A percentile compares a stretch with the other conserved stretches of the same genome.
These are phyloP conservation scores for Hydnum rufescens DNA, from an alignment of 768 basidiomycete genomes.

Conservation along the genomic window DNA sequence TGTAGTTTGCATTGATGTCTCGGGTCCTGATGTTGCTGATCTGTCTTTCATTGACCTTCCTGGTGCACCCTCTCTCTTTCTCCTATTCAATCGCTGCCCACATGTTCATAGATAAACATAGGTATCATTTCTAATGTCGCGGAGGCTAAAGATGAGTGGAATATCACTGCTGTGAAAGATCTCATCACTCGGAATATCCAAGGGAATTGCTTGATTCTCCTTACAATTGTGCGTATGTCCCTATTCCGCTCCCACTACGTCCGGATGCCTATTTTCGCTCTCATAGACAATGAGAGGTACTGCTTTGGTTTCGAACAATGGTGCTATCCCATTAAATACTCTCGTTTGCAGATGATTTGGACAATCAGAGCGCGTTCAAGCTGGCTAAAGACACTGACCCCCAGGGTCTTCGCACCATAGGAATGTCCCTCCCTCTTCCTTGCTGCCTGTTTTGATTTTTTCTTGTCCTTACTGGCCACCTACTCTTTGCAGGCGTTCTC, in stretches of 20 bases:
- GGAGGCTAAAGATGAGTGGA: constrained; percentile 21
- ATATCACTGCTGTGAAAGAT: constrained; percentile 23
- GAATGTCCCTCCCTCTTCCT: constrained; percentile 23
- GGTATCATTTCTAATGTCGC: constrained; percentile 38
- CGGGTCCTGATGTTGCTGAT: constrained; percentile 24
- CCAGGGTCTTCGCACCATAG: constrained; percentile 39
- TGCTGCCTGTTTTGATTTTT: neutral
- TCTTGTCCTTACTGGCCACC: neutral
- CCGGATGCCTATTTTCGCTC: neutral
- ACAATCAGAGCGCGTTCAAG: constrained; percentile 38
- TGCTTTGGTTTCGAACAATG: constrained; percentile 22
- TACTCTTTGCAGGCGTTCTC: constrained; percentile 31
- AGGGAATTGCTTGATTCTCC: constrained; percentile 38
- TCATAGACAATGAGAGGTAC: constrained; percentile 40
- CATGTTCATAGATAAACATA: constrained; percentile 9
- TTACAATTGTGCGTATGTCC: constrained; percentile 18
- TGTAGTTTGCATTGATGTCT: constrained; percentile 26
- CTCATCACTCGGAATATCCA: constrained; percentile 31
- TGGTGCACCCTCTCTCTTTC: constrained; percentile 10
- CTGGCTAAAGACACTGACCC: constrained; percentile 37
- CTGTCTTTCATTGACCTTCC: constrained; percentile 18
- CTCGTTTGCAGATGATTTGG: constrained; percentile 34
- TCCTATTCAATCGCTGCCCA: constrained; percentile 4
- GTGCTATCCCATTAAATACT: neutral
- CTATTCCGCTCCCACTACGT: neutral